Evolutionary conservation across 2,329 filamentous ascomycete species (phyloP), one percentile per base, ranked within the genome.

Genomic region (Fusarium piperis): DNA sequence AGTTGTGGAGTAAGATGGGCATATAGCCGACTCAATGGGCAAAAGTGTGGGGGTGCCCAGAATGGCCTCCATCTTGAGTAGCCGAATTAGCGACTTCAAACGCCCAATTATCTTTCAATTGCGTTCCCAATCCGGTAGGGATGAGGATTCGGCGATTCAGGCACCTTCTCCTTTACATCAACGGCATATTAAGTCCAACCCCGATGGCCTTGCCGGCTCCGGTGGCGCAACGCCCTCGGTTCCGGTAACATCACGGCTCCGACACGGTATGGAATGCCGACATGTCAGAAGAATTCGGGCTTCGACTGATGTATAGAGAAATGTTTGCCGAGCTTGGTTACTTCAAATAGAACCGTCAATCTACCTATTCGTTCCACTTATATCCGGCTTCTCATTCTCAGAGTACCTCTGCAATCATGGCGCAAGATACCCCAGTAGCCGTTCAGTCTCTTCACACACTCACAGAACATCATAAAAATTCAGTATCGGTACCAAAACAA

Each of bases 1-100:
- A 51, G 44, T 51, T 30, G 35, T 58, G 55, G 30, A 46, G 36
- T 44, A 58, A 30, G 8, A 28, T n/a, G 32, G 32, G 16, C 57
- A 65, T 59, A 61, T 51, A 68, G 65, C 65, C 65, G 65, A 68
- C 58, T 68, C 56, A 32, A 28, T 9, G 20, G 18, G 9, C 41
- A 30, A 32, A 32, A 18, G 46, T 66, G 59, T 36, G 64, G 44
- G 55, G 53, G 26, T 57, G 15, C 2, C 41, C 20, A 32, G 44
- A 30, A 51, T 33, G 16, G 2, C 20, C 32, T 59, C 41, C 33
- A 48, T 48, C 32, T 20, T 26, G 33, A 52, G 56, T 64, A 64
- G 62, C 65, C 65, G 65, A 65, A 15, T 61, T 33, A 18, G n/a
- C 59, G 38, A 23, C 52, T 26, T 46, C 20, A 18, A 51, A 33